These are phyloP conservation scores for Phytophthora cactorum DNA, from an alignment of 352 stramenopile species.

Conservation along the genomic window DNA sequence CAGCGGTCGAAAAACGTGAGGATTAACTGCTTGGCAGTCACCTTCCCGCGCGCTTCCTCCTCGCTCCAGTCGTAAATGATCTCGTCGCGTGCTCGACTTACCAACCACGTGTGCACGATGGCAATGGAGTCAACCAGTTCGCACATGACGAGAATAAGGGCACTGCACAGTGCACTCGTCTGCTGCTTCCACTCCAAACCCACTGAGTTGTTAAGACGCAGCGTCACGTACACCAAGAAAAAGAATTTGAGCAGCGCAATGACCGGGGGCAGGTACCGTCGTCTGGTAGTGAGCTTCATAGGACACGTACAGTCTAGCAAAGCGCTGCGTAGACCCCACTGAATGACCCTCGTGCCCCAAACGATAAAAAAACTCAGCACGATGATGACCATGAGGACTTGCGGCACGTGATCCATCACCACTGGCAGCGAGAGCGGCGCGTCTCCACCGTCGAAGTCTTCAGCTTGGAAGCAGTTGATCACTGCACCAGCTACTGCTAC, in stretches of 20 bases:
- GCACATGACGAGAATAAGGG: constrained; percentile 39
- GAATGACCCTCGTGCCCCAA: constrained; percentile 31
- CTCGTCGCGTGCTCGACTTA: constrained; percentile 28
- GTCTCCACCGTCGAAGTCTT: constrained; percentile 21
- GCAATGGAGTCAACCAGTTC: constrained; percentile 36
- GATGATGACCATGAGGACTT: constrained; percentile 35
- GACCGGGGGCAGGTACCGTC: constrained; percentile 32
- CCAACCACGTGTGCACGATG: constrained; percentile 32
- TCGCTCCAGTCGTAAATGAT: constrained; percentile 28
- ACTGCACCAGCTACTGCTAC: constrained; percentile 38
- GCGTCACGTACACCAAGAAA: constrained; percentile 32
- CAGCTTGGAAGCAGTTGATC: constrained; percentile 42
- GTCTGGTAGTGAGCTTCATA: constrained; percentile 29
- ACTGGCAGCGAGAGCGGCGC: constrained; percentile 26
- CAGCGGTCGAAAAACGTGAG: constrained; percentile 45
- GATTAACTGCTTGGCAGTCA: constrained; percentile 27
- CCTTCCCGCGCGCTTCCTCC: constrained; percentile 18
- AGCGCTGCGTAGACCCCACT: constrained; percentile 31
- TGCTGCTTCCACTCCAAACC: constrained; percentile 36
- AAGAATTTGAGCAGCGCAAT: constrained; percentile 39
- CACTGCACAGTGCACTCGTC: constrained; percentile 31
- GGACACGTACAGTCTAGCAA: constrained; percentile 24
- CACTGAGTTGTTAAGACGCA: constrained; percentile 19
- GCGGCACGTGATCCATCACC: constrained; percentile 31
- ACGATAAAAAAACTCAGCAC: constrained; percentile 30